phyloP scores from a whole-genome alignment of 2,329 filamentous ascomycete genomes.

The Fusarium palustre region DNA sequence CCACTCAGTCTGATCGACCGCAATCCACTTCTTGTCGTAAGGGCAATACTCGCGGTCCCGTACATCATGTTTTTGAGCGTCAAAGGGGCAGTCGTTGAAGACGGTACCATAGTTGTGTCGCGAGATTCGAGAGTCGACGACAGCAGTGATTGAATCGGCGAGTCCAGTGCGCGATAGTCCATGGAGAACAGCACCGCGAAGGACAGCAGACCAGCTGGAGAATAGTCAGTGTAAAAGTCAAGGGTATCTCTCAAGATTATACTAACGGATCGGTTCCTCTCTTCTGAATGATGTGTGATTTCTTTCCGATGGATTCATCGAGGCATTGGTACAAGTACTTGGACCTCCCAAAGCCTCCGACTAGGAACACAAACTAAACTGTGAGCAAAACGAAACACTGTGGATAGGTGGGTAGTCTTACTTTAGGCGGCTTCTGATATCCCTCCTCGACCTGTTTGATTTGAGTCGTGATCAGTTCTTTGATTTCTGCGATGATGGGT shows the following conservation, averaged over 20 bases:
- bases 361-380: constrained; percentile 54
- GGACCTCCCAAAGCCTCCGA: constrained; percentile 56
- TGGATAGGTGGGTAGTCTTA: neutral
- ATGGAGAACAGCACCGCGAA: constrained; percentile 50
- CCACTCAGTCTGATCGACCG: constrained; percentile 48
- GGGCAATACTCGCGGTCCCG: constrained; percentile 41
- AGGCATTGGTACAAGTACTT: constrained; percentile 48
- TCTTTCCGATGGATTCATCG: neutral
- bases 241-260: accelerated
- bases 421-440: constrained; percentile 47
- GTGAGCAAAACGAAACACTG: neutral
- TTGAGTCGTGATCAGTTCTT: constrained; percentile 47
- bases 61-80: constrained; percentile 17
- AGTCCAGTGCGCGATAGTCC: constrained; percentile 34
- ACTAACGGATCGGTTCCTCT: constrained; percentile 51
- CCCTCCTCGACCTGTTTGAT: constrained; percentile 40
- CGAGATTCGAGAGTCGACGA: constrained; percentile 46
- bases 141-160: constrained; percentile 18
- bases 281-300: constrained; percentile 50
- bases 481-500: constrained; percentile 41
- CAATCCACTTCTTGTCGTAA: constrained; percentile 26
- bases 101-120: constrained; percentile 48
- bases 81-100: constrained; percentile 28
- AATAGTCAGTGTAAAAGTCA: neutral
- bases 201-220: constrained; percentile 52